phyloP scores from a whole-genome alignment of 306 rosid species.

The Begonia peltatifolia region DNA sequence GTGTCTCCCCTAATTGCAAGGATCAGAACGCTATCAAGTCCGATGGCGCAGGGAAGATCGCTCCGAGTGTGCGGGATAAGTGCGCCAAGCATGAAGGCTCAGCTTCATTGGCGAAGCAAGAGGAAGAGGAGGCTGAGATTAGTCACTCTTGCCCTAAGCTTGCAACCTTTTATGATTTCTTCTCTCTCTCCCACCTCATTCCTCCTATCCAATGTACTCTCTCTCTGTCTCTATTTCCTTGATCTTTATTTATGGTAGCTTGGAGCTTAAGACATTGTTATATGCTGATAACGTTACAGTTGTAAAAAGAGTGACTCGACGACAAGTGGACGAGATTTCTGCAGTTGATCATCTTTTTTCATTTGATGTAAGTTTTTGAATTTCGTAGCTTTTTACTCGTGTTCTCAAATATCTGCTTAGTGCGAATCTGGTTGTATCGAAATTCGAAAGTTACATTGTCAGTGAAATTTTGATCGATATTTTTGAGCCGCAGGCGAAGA shows the following conservation, averaged over 20 bases:
- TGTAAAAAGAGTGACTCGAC: constrained; percentile 44
- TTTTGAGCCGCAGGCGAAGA: constrained; percentile 51
- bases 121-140: constrained; percentile 53
- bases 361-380: constrained; percentile 42
- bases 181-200: constrained; percentile 77
- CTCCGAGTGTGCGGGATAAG: constrained; percentile 27
- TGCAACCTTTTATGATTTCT: constrained; percentile 83
- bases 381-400: not conserved
- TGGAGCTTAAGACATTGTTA: not conserved
- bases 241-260: not conserved
- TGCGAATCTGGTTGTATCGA: too few species aligned
- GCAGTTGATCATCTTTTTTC: constrained; percentile 64
- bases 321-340: constrained; percentile 51
- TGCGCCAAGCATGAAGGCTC: constrained; percentile 20
- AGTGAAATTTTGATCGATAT: not conserved
- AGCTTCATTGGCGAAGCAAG: constrained; percentile 22
- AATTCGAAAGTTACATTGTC: not conserved
- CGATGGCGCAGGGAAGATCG: constrained; percentile 23
- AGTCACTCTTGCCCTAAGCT: constrained; percentile 71
- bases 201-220: constrained; percentile 73
- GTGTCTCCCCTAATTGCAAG: constrained; percentile 31
- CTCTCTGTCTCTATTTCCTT: not conserved
- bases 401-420: not conserved
- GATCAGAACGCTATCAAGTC: constrained; percentile 22
- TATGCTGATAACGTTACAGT: constrained; percentile 27